Evolutionary conservation across 768 basidiomycete species (phyloP), one percentile per base, ranked within the genome.

Genomic region (Coprinopsis cinerea): DNA sequence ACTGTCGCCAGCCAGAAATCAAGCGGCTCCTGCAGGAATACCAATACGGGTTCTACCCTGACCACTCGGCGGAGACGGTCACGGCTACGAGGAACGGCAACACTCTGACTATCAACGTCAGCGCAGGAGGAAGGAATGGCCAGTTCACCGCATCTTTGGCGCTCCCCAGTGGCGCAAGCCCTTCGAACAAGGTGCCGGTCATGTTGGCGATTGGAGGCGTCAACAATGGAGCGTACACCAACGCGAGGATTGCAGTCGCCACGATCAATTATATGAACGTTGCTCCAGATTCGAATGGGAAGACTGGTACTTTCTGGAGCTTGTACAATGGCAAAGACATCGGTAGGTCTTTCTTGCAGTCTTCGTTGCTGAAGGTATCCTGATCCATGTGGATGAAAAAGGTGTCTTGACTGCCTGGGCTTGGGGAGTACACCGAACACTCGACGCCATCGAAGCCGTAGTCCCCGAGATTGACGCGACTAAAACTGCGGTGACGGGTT

Each of bases 341-440:
- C 23, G 53, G 56, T 57, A 26, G 42, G 48, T 10, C 17, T 10
- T 17, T 7, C 9, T 5, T 10, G 11, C 27, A 17, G 15, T n/a
- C 7, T 43, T 24, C 17, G 6, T 39, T 7, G 13, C 6, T 13
- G 9, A 6, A 7, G 18, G 18, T 20, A 7, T 17, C 6, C 37
- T 20, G 18, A 20, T 7, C 7, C 18, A 17, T 13, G 7, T 39
- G 10, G 18, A 6, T 23, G 6, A 11, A 43, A 11, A 64, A 22
- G 57, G 58, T 48, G 65, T 68, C 14, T 61, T 72, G 61, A 68
- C 65, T 11, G 71, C 70, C 5, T 72, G 71, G 71, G 66, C 63
- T 1, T 71, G 70, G 71, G 71, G 69, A 41, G 61, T 68, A 37
- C 62, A 60, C 53, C 67, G 70, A 32, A 66, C 69, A 54, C 64